A percentile compares a stretch with the other conserved stretches of the same genome.
Conservation (phyloP, 148 eudicot genomes). For the Silene conica region DNA sequence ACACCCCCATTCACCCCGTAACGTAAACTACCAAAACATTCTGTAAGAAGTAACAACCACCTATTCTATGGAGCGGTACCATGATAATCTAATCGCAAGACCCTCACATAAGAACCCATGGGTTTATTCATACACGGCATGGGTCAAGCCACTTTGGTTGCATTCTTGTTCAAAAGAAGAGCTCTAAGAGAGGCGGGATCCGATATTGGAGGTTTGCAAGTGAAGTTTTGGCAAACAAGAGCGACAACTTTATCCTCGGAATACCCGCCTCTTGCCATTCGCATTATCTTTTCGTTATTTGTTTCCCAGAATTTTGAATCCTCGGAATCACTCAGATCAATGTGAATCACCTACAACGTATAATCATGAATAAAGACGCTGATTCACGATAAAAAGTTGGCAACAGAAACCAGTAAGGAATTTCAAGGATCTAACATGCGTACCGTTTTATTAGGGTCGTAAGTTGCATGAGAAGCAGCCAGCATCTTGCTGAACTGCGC, state of each 20-base stretch:
- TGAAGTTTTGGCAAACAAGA: conserved; percentile 72
- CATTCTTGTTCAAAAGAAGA: conserved; percentile 34
- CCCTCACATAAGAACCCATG: too few species aligned
- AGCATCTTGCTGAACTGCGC: conserved; percentile 54
- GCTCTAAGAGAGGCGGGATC: conserved; percentile 56
- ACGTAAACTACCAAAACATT: not conserved
- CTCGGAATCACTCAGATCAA: conserved; percentile 40
- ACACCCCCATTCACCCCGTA: not conserved
- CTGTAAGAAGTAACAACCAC: not conserved
- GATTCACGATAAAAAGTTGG: not conserved
- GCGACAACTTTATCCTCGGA: conserved; percentile 52
- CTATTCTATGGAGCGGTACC: not conserved
- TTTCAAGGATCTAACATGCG: conserved; percentile 5
- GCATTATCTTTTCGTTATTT: conserved; percentile 42
- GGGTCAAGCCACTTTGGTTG: not conserved
- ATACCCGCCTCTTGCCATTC: conserved; percentile 58
- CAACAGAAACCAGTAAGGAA: not conserved
- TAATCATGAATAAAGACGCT: not conserved
- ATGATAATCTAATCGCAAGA: not conserved
- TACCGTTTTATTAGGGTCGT: conserved; percentile 71
- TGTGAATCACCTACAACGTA: conserved; percentile 63
- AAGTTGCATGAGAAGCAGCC: conserved; percentile 61
- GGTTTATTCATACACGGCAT: not conserved
- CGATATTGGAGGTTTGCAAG: conserved; percentile 66
- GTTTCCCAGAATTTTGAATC: conserved; percentile 33